Conservation (phyloP, 2,329 filamentous ascomycete genomes). For the Aspergillus amoenus region DNA sequence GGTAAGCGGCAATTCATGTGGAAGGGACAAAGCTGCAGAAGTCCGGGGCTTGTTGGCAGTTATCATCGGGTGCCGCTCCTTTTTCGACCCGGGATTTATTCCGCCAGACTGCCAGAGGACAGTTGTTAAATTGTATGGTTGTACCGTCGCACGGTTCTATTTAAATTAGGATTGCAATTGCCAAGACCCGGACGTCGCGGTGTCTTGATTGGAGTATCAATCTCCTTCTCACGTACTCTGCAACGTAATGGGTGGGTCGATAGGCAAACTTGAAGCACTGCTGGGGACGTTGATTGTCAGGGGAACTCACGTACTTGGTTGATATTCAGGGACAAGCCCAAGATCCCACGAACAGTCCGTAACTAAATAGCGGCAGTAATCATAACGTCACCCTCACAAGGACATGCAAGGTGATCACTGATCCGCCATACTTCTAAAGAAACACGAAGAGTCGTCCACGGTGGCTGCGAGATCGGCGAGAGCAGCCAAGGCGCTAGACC, state of each 20-base stretch:
- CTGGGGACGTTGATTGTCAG: background rate
- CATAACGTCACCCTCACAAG: background rate
- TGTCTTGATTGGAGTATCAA: background rate
- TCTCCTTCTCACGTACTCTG: background rate
- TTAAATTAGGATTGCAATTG: background rate
- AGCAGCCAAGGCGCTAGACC: background rate
- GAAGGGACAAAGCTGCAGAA: too few species aligned
- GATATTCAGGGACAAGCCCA: background rate
- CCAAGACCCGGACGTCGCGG: background rate
- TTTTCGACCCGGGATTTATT: background rate
- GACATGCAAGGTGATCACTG: background rate
- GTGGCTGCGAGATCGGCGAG: background rate
- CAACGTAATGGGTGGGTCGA: constrained; percentile 1
- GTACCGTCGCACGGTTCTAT: background rate
- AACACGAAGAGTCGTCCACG: background rate
- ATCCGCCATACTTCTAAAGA: background rate
- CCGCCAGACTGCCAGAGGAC: background rate
- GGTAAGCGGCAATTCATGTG: too few species aligned
- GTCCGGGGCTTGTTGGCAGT: background rate
- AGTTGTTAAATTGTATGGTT: background rate
- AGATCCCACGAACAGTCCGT: background rate
- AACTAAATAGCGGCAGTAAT: background rate
- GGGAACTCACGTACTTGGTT: background rate
- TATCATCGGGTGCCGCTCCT: background rate
- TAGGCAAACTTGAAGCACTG: background rate